Percentiles rank a stretch among this genome's conserved stretches.
These are phyloP conservation scores for Trichoderma simmonsii DNA, from an alignment of 2,329 filamentous ascomycete genomes.

Conservation along the genomic window DNA sequence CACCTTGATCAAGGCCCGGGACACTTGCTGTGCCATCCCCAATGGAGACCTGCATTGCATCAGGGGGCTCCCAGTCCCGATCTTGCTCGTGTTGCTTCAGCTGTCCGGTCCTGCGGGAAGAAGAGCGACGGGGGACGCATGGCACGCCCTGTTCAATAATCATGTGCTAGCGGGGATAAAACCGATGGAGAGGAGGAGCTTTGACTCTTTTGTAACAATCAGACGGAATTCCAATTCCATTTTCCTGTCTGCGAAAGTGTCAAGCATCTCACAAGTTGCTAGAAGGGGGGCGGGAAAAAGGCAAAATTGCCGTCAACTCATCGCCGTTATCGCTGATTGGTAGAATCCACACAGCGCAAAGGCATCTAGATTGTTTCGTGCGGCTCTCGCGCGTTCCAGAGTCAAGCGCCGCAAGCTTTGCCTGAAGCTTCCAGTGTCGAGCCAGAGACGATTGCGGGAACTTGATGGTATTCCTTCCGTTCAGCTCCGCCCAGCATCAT, in stretches of 20 bases:
- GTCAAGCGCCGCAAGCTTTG: background rate
- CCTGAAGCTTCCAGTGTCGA: background rate
- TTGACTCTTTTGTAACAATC: background rate
- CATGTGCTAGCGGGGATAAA: background rate
- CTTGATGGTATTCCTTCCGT: background rate
- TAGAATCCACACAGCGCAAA: background rate
- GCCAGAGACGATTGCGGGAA: background rate
- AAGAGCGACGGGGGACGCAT: background rate
- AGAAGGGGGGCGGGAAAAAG: background rate
- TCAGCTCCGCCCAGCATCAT: background rate
- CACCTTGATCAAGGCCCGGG: conserved; percentile 3
- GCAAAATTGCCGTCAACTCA: background rate
- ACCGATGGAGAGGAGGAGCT: background rate
- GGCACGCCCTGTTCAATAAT: background rate
- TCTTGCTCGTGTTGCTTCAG: background rate
- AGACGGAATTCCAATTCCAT: background rate
- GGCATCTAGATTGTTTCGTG: background rate
- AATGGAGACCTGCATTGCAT: conserved; percentile 17
- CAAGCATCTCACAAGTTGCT: background rate
- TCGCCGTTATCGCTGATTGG: background rate
- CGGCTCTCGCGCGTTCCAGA: conserved; percentile 4
- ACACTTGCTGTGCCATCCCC: background rate
- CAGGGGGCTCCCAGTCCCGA: conserved; percentile 6
- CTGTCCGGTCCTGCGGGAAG: background rate
- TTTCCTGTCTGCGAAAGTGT: background rate